These are phyloP conservation scores for Cladosporium sp. DNA, from an alignment of 2,329 filamentous ascomycete genomes.

Conservation along the genomic window DNA sequence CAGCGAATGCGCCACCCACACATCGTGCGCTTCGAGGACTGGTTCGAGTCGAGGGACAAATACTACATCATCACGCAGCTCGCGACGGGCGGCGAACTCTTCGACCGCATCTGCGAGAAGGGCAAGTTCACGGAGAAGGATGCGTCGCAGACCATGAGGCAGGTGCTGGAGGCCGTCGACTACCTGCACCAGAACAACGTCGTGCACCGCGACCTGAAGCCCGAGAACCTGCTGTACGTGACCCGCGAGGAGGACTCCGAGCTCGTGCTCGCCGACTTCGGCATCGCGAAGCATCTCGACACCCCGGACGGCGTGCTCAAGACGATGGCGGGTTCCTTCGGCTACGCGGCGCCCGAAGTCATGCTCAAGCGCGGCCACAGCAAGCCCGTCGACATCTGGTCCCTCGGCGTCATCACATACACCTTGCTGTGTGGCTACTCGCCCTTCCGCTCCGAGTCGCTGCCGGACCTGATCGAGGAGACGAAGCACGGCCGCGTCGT, in stretches of 20 bases:
- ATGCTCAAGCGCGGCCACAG: slow-evolving; percentile 98
- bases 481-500: slow-evolving; percentile 77
- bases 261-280: slow-evolving; percentile 92
- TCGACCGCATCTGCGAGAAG: slow-evolving; percentile 96
- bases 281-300: slow-evolving; percentile 97
- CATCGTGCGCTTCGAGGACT: slow-evolving; percentile 96
- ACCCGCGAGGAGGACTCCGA: slow-evolving; percentile 71
- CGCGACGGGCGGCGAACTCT: slow-evolving; percentile 90
- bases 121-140: slow-evolving; percentile 99
- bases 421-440: slow-evolving; percentile 97
- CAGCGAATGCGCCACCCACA: slow-evolving; percentile 86
- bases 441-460: slow-evolving; percentile 90
- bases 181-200: slow-evolving; percentile 94
- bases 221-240: slow-evolving; percentile 93
- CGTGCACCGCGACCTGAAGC: slow-evolving; percentile 95
- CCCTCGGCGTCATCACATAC: slow-evolving; percentile 96
- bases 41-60: slow-evolving; percentile 99
- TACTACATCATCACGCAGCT: slow-evolving; percentile 99
- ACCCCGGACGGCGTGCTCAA: slow-evolving; percentile 85
- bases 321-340: slow-evolving; percentile 97
- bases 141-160: slow-evolving; percentile 88
- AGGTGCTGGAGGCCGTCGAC: slow-evolving; percentile 86
- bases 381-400: slow-evolving; percentile 99
- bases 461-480: slow-evolving; percentile 90
- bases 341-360: slow-evolving; percentile 94